These are phyloP conservation scores for Annulohypoxylon nitens DNA, from an alignment of 495 filamentous ascomycete genomes.

Conservation along the genomic window DNA sequence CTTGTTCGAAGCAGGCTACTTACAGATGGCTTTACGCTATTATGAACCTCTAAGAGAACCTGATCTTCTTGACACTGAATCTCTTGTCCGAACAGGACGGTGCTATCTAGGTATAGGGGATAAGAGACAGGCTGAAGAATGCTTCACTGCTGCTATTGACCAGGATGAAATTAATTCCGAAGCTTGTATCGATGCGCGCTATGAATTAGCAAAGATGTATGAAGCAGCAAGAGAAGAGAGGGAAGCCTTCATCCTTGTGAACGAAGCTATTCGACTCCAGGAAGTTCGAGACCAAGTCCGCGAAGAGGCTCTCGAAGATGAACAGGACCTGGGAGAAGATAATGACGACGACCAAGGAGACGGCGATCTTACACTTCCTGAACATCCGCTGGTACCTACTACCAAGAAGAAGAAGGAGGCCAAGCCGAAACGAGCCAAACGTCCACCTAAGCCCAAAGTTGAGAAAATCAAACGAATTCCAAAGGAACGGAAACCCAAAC, in stretches of 20 bases:
- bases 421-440: constrained; percentile 30
- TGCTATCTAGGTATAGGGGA: constrained; percentile 76
- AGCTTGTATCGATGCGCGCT: constrained; percentile 66
- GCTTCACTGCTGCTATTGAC: constrained; percentile 77
- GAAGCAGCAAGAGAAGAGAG: constrained; percentile 75
- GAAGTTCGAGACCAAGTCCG: constrained; percentile 55
- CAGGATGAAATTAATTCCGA: constrained; percentile 76
- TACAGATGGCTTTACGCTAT: constrained; percentile 77
- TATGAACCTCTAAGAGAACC: constrained; percentile 73
- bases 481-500: constrained; percentile 33
- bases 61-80: constrained; percentile 69
- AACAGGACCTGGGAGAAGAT: constrained; percentile 50
- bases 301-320: constrained; percentile 58
- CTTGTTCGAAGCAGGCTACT: constrained; percentile 62
- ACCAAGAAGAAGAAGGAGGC: background rate
- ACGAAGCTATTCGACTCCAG: constrained; percentile 76
- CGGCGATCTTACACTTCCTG: constrained; percentile 23
- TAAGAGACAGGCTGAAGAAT: constrained; percentile 76
- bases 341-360: constrained; percentile 40
- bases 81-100: constrained; percentile 77
- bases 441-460: constrained; percentile 33
- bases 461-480: constrained; percentile 26
- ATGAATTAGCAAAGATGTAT: constrained; percentile 83
- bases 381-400: background rate
- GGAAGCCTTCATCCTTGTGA: constrained; percentile 78